phyloP scores from a whole-genome alignment of 2,329 filamentous ascomycete genomes.

The Bisporella sp. region DNA sequence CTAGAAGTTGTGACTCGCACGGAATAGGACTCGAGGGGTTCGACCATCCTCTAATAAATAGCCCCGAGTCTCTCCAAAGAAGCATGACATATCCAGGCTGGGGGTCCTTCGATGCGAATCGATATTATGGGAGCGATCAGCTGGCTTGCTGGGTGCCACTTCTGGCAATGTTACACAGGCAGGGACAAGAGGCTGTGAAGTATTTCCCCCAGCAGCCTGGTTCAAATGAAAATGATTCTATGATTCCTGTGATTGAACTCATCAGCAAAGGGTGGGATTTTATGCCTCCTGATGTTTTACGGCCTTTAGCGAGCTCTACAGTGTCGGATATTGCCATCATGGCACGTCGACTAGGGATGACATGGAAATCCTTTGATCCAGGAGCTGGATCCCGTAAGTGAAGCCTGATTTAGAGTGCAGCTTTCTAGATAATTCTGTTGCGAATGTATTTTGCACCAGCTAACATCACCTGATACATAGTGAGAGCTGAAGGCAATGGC shows the following conservation, averaged over 20 bases:
- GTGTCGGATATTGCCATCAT: slow-evolving; percentile 19
- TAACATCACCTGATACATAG: background rate
- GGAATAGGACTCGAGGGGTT: too few relatives aligned
- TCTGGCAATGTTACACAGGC: slow-evolving; percentile 9
- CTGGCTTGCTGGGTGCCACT: slow-evolving; percentile 14
- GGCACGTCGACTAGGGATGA: slow-evolving; percentile 22
- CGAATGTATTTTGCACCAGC: too few relatives aligned
- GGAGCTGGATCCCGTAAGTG: slow-evolving; percentile 6
- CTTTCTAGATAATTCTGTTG: too few relatives aligned
- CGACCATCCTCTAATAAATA: too few relatives aligned
- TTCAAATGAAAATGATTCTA: slow-evolving; percentile 2
- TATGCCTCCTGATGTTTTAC: slow-evolving; percentile 20
- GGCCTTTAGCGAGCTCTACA: slow-evolving; percentile 18
- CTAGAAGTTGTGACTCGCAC: too few relatives aligned
- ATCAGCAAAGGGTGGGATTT: slow-evolving; percentile 23
- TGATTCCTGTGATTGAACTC: slow-evolving; percentile 10
- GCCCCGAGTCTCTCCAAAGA: background rate
- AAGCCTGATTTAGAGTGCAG: too few relatives aligned
- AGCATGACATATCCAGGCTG: slow-evolving; percentile 10
- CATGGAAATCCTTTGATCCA: slow-evolving; percentile 21
- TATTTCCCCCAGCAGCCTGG: slow-evolving; percentile 1
- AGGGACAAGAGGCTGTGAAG: slow-evolving; percentile 2
- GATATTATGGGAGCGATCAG: slow-evolving; percentile 10
- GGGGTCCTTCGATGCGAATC: background rate
- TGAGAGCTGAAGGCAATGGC: slow-evolving; percentile 23